Conservation (phyloP, 83 land plant genomes). For the Thuja plicata region DNA sequence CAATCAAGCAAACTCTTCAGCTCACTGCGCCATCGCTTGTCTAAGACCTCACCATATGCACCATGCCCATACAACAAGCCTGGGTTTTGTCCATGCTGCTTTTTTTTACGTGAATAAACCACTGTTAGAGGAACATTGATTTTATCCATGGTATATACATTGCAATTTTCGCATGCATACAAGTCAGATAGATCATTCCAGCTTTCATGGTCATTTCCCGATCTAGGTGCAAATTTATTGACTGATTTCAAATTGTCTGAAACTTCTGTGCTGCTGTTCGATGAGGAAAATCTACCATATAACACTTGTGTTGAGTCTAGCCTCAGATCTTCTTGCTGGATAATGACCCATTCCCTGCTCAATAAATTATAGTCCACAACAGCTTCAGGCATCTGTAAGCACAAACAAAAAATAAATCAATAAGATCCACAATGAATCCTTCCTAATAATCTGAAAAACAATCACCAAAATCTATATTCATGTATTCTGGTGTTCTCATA, state of each 20-base stretch:
- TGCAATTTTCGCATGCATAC: conserved; percentile 73
- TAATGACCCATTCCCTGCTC: conserved; percentile 56
- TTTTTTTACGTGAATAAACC: conserved; percentile 54
- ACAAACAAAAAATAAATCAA: background rate
- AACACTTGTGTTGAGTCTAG: conserved; percentile 43
- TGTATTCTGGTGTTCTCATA: background rate
- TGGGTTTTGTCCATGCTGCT: conserved; percentile 50
- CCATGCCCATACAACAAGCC: conserved; percentile 92
- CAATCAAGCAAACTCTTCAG: conserved; percentile 87
- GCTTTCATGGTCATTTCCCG: conserved; percentile 12
- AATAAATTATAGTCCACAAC: conserved; percentile 75
- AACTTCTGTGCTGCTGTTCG: background rate
- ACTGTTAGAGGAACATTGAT: conserved; percentile 77
- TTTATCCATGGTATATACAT: conserved; percentile 64
- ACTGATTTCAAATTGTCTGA: background rate
- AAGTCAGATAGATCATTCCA: conserved; percentile 75
- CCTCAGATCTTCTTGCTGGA: conserved; percentile 76
- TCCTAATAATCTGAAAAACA: background rate
- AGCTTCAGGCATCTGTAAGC: conserved; percentile 91
- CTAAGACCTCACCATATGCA: conserved; percentile 88
- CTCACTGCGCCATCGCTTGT: conserved; percentile 83
- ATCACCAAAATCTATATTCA: background rate
- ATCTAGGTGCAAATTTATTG: conserved; percentile 9
- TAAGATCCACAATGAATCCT: background rate
- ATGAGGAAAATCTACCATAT: conserved; percentile 41